Evolutionary conservation across 495 filamentous ascomycete genomes (phyloP).

Genomic region (Penicillium canariense): DNA sequence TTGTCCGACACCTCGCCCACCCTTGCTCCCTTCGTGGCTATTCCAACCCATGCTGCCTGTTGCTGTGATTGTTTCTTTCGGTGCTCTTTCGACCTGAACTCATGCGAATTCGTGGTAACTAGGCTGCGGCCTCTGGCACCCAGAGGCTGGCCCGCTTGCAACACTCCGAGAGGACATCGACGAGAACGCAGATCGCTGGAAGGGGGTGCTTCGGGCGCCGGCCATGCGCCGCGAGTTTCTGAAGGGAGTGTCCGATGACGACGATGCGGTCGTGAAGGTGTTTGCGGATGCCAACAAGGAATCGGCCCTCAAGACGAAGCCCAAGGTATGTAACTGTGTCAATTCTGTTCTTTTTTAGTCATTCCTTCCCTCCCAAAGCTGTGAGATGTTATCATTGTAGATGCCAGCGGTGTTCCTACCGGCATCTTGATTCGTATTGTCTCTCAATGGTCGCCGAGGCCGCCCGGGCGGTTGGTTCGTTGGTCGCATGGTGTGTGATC

Average conservation of each 20-base stretch:
- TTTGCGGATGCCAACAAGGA: constrained; percentile 66
- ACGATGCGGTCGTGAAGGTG: constrained; percentile 61
- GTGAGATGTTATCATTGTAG: background rate
- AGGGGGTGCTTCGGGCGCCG: constrained; percentile 57
- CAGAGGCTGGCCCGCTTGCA: constrained; percentile 59
- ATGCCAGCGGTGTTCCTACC: background rate
- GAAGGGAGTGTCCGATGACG: constrained; percentile 50
- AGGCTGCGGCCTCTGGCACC: constrained; percentile 79
- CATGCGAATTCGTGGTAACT: constrained; percentile 23
- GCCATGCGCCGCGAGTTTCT: constrained; percentile 63
- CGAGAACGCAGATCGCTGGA: constrained; percentile 62
- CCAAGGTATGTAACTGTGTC: constrained; percentile 60
- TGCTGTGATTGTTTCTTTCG: background rate
- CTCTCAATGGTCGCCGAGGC: background rate
- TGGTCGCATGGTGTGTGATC: background rate
- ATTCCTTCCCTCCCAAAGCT: background rate
- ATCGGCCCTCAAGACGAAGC: constrained; percentile 77
- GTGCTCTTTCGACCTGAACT: background rate
- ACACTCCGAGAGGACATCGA: constrained; percentile 71
- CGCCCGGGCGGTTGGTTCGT: background rate
- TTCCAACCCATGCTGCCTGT: background rate
- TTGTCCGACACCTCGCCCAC: background rate
- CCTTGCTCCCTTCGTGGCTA: background rate
- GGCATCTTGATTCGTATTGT: background rate
- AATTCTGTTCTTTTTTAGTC: background rate